A percentile compares a stretch with the other conserved stretches of the same genome.
These are phyloP conservation scores for Leucosporidium yakuticum DNA, from an alignment of 768 basidiomycete genomes.

Conservation along the genomic window DNA sequence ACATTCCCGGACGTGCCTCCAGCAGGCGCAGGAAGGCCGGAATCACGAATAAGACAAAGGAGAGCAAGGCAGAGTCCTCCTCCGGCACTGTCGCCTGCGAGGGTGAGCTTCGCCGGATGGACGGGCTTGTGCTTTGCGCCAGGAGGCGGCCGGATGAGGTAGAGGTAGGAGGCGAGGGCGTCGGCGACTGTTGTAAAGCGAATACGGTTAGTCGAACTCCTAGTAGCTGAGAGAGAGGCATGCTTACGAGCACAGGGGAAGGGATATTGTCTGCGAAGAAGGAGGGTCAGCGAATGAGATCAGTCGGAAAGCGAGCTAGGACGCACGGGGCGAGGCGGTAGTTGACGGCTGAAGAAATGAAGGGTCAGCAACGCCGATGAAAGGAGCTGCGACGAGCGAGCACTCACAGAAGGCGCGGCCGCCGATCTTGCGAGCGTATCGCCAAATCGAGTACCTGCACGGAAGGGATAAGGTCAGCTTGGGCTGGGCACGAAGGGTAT, in stretches of 20 bases:
- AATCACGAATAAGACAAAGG: slow-evolving; percentile 76
- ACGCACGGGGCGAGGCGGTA: slow-evolving; percentile 64
- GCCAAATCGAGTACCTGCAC: slow-evolving; percentile 58
- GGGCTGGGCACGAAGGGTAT: slow-evolving; percentile 50
- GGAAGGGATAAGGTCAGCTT: slow-evolving; percentile 39
- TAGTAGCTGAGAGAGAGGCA: background rate
- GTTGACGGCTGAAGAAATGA: slow-evolving; percentile 41
- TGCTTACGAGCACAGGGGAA: slow-evolving; percentile 55
- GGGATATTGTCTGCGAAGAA: slow-evolving; percentile 61
- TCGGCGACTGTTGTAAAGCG: slow-evolving; percentile 59
- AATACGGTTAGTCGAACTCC: slow-evolving; percentile 52
- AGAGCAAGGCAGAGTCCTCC: slow-evolving; percentile 78
- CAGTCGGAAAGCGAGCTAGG: no score
- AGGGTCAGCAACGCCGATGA: background rate
- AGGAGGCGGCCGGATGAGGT: slow-evolving; percentile 78
- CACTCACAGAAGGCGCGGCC: slow-evolving; percentile 51
- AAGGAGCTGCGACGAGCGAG: no score
- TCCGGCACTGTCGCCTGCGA: slow-evolving; percentile 89
- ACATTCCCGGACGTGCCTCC: slow-evolving; percentile 46
- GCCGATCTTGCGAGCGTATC: slow-evolving; percentile 84
- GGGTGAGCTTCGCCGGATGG: slow-evolving; percentile 69
- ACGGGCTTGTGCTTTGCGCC: slow-evolving; percentile 71
- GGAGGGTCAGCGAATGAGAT: no score
- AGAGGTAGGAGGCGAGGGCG: slow-evolving; percentile 79
- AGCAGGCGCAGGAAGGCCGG: slow-evolving; percentile 71